These are phyloP conservation scores for Zopfia rhizophila DNA, from an alignment of 2,329 filamentous ascomycete genomes.

Conservation along the genomic window DNA sequence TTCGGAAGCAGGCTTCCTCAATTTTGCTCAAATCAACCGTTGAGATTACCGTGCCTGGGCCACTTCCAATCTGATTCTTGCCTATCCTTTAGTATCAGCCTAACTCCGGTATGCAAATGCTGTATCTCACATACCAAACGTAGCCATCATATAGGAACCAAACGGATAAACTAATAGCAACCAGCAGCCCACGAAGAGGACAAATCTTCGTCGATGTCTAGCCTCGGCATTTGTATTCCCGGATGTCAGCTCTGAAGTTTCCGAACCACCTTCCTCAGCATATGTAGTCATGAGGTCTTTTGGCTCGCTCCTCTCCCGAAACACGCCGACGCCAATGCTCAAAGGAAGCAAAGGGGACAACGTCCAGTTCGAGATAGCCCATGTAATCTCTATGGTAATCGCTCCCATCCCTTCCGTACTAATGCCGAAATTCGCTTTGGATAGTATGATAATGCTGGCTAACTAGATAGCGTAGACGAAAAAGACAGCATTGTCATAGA, in stretches of 20 bases:
- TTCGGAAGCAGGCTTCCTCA: constrained; percentile 12
- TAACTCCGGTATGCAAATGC: background rate
- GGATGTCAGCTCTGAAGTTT: background rate
- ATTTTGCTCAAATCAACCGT: constrained; percentile 19
- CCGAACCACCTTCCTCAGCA: too few relatives aligned
- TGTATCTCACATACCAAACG: constrained; percentile 19
- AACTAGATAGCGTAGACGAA: constrained; percentile 34
- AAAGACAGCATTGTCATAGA: constrained; percentile 31
- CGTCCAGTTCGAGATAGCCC: constrained; percentile 29
- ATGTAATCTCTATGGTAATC: constrained; percentile 33
- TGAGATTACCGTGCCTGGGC: constrained; percentile 13
- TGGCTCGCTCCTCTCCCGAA: constrained; percentile 1
- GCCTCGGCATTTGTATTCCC: constrained; percentile 3
- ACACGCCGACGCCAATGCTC: constrained; percentile 9
- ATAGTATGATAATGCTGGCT: constrained; percentile 31
- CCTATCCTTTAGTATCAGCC: constrained; percentile 3
- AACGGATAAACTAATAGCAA: constrained; percentile 30
- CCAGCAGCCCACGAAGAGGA: constrained; percentile 27
- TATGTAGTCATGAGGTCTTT: too few relatives aligned
- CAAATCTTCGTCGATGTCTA: constrained; percentile 15
- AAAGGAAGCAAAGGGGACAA: constrained; percentile 30
- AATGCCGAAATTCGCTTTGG: constrained; percentile 30
- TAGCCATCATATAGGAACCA: constrained; percentile 26
- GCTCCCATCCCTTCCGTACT: constrained; percentile 31
- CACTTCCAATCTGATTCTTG: constrained; percentile 15